Conservation (phyloP, 2,329 filamentous ascomycete genomes). For the Fusarium udum region DNA sequence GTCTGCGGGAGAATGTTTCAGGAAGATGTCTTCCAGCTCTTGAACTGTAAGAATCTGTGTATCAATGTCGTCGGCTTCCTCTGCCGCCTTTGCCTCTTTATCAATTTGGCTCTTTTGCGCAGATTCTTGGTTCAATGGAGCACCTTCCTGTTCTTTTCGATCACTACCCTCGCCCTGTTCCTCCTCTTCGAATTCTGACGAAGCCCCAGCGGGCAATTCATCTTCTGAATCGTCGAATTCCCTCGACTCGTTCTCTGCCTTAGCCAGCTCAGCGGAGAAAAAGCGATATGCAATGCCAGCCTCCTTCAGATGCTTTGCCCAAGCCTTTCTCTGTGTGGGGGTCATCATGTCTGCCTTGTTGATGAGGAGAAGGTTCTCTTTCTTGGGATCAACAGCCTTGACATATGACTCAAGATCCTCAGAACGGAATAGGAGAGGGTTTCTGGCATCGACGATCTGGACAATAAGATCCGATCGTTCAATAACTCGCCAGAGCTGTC, state of each 20-base stretch:
- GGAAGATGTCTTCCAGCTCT: conserved; percentile 88
- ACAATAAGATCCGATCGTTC: conserved; percentile 95
- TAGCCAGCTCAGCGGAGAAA: conserved; percentile 93
- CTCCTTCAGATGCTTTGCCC: conserved; percentile 86
- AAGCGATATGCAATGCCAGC: conserved; percentile 90
- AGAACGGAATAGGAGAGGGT: conserved; percentile 91
- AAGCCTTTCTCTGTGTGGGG: conserved; percentile 77
- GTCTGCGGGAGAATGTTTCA: conserved; percentile 71
- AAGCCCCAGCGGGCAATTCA: conserved; percentile 42
- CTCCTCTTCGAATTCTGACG: conserved; percentile 37
- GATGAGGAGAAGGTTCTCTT: conserved; percentile 90
- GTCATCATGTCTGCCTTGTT: conserved; percentile 99
- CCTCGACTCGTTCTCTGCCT: conserved; percentile 83
- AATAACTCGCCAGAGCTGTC: conserved; percentile 97
- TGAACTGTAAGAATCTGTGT: conserved; percentile 90
- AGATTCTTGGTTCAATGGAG: conserved; percentile 42
- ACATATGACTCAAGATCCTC: conserved; percentile 95
- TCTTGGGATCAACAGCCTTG: conserved; percentile 86
- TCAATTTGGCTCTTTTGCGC: conserved; percentile 40
- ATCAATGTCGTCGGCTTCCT: conserved; percentile 58
- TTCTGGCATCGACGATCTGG: conserved; percentile 97
- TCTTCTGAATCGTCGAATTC: conserved; percentile 60
- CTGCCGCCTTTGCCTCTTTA: conserved; percentile 32
- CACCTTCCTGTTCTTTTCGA: conserved; percentile 41
- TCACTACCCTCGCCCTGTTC: conserved; percentile 41